phyloP scores from a whole-genome alignment of 2,329 filamentous ascomycete species.

The Hypoxylon sp. region DNA sequence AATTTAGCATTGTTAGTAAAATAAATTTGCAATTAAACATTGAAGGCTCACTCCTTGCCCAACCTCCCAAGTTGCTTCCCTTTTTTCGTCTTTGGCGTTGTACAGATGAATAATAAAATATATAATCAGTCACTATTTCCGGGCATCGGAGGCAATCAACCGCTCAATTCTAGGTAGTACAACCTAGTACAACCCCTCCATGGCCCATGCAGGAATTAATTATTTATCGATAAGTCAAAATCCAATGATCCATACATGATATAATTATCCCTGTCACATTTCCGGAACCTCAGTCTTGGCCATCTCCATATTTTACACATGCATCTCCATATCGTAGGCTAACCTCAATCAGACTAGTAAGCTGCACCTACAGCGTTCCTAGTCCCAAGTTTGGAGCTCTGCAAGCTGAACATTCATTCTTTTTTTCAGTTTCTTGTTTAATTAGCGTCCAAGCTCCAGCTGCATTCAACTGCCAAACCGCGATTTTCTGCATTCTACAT shows the following conservation, averaged over 20 bases:
- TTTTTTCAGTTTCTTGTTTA: background rate
- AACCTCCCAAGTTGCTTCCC: too few species aligned
- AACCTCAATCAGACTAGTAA: slow-evolving; percentile 1
- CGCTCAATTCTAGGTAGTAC: background rate
- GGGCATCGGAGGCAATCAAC: slow-evolving; percentile 18
- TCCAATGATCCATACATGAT: too few species aligned
- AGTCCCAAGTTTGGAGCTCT: background rate
- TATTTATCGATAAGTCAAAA: slow-evolving; percentile 7
- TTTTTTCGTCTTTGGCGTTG: too few species aligned
- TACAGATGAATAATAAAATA: too few species aligned
- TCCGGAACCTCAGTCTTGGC: too few species aligned
- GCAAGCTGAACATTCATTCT: background rate
- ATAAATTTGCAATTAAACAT: too few species aligned
- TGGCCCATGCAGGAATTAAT: slow-evolving; percentile 10
- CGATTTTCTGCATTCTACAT: slow-evolving; percentile 26
- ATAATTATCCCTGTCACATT: background rate
- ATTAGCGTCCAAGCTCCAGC: too few species aligned
- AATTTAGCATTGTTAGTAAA: too few species aligned
- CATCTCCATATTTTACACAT: background rate
- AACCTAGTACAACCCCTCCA: slow-evolving; percentile 8
- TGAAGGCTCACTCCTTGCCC: too few species aligned
- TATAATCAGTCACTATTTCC: slow-evolving; percentile 23
- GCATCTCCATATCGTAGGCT: background rate
- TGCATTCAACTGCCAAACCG: too few species aligned
- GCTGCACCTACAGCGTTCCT: too few species aligned